Evolutionary conservation across 805 yeast genomes (phyloP), one percentile per base, ranked within the genome.

Genomic region (Kazachstania viticola): DNA sequence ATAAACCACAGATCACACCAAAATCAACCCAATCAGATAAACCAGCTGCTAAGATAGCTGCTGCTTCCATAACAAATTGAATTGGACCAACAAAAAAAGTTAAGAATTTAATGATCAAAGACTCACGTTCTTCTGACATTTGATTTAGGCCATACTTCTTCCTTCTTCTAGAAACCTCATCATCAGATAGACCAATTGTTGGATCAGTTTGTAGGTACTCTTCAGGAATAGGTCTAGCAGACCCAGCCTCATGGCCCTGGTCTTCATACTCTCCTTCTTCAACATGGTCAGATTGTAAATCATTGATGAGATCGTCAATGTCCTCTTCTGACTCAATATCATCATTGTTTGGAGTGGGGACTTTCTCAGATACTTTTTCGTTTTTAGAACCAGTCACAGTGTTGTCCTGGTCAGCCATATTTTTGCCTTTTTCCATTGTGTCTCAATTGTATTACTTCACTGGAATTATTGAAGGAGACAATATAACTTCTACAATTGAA

Each of bases 21-120:
- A 85, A 85, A 74, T 85, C 95, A 57, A 85, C 95, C 95, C 95
- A 85, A 69, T 87, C 95, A 68, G 83, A 83, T 53, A 83, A 71
- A 77, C 94, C 95, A 46, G 94, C 94, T 57, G 95, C 94, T 62
- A 83, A 69, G 45, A 83, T 73, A 50, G 95, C 94, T 55, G 95
- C 95, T 56, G 88, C 93, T 69, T 83, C 94, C 95, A 83, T 83
- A 58, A 83, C 94, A 76, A 84, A 83, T 69, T 84, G 95, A 61
- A 83, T 83, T 48, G 95, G 95, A 67, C 95, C 95, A 45, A 83
- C 79, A 63, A 83, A 83, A 73, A 82, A 83, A 79, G 73, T 71
- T 53, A 78, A 55, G 61, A 84, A 82, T 71, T 83, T 83, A 46
- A 82, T 64, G 39, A 82, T 45, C 62, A 79, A 45, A 67, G 78